phyloP scores from a whole-genome alignment of 2,329 filamentous ascomycete species.

The Atkinsonella hypoxylon region DNA sequence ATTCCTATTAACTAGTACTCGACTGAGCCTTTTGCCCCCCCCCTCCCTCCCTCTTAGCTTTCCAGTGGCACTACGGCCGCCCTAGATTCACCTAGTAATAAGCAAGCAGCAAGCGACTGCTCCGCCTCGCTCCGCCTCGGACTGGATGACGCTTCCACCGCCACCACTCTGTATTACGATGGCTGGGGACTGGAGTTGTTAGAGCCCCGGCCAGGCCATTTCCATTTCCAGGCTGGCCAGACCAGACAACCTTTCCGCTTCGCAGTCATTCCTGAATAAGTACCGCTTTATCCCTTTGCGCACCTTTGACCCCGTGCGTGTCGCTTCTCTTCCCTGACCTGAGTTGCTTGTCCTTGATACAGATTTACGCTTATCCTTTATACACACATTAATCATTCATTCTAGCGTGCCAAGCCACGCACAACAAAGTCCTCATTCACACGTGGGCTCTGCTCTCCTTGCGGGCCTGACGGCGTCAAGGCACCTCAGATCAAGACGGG shows the following conservation, averaged over 20 bases:
- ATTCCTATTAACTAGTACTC: too few species aligned
- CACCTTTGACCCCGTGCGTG: not conserved
- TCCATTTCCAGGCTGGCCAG: too few species aligned
- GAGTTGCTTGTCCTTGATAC: not conserved
- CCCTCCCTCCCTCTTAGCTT: too few species aligned
- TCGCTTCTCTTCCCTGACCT: not conserved
- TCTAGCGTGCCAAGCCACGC: not conserved
- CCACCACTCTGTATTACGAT: not conserved
- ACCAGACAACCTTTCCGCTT: not conserved
- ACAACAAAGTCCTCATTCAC: not conserved
- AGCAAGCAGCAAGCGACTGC: too few species aligned
- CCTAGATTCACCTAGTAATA: too few species aligned
- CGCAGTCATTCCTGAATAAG: not conserved
- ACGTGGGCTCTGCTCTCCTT: slow-evolving; percentile 1
- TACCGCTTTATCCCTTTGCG: not conserved
- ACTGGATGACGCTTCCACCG: not conserved
- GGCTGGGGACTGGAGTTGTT: too few species aligned
- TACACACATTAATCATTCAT: not conserved
- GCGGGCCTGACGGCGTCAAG: not conserved
- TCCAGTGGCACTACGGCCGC: too few species aligned
- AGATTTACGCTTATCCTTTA: not conserved
- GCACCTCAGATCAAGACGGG: not conserved
- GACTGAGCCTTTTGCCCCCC: too few species aligned
- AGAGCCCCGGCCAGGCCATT: too few species aligned
- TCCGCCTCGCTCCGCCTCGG: too few species aligned